Evolutionary conservation across 2,329 filamentous ascomycete species (phyloP).

Genomic region (Nothophoma quercina): DNA sequence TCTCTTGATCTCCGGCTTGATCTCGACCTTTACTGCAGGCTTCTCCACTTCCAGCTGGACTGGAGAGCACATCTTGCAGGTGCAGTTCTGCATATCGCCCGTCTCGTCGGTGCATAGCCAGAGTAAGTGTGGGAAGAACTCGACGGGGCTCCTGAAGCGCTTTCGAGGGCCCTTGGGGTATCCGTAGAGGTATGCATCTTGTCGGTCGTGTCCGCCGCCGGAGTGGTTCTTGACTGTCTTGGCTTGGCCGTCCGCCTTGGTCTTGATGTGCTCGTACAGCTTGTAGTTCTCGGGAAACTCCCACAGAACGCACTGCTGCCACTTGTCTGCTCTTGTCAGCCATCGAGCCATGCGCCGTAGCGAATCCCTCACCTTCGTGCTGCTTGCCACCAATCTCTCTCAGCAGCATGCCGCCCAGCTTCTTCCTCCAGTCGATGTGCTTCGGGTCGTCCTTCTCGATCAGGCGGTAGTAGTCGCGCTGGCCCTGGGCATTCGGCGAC

Average conservation of each 20-base stretch:
- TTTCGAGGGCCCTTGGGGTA: slow-evolving; percentile 65
- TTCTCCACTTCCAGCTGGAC: slow-evolving; percentile 57
- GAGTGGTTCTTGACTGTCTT: slow-evolving; percentile 60
- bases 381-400: slow-evolving; percentile 55
- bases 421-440: slow-evolving; percentile 65
- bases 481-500: slow-evolving; percentile 60
- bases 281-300: slow-evolving; percentile 64
- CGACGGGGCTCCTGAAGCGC: slow-evolving; percentile 64
- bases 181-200: slow-evolving; percentile 68
- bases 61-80: slow-evolving; percentile 65
- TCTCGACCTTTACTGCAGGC: slow-evolving; percentile 33
- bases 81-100: slow-evolving; percentile 63
- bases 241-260: slow-evolving; percentile 56
- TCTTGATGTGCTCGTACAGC: slow-evolving; percentile 66
- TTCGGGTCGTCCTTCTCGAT: slow-evolving; percentile 60
- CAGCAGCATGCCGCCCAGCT: slow-evolving; percentile 66
- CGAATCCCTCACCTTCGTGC: slow-evolving; percentile 34
- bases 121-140: slow-evolving; percentile 67
- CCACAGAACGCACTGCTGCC: slow-evolving; percentile 58
- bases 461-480: slow-evolving; percentile 63
- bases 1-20: slow-evolving; percentile 39
- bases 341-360: background rate
- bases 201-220: slow-evolving; percentile 60
- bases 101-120: slow-evolving; percentile 64
- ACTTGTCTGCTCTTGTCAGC: slow-evolving; percentile 37